Evolutionary conservation across 306 rosid genomes (phyloP).

Genomic region (Vigna nakashimae): DNA sequence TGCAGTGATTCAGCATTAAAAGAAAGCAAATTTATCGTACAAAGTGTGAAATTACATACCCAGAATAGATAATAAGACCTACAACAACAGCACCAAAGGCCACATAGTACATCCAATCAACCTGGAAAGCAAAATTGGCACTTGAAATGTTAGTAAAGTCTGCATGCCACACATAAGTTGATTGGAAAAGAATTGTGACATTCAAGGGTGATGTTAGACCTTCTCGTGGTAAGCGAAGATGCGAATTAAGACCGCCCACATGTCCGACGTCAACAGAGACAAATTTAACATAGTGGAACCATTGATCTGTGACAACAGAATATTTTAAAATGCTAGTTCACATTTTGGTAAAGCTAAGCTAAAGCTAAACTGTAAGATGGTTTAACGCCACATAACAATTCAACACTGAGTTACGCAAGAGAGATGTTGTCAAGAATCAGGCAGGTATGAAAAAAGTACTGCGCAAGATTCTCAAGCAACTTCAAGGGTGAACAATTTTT

Average conservation of each 20-base stretch:
- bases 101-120: conserved; percentile 82
- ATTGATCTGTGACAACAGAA: conserved; percentile 55
- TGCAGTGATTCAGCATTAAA: background rate
- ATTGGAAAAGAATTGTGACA: background rate
- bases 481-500: background rate
- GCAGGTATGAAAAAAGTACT: background rate
- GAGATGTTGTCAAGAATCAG: background rate
- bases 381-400: background rate
- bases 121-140: conserved; percentile 52
- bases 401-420: background rate
- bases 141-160: conserved; percentile 22
- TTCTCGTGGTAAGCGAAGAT: conserved; percentile 72
- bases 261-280: conserved; percentile 84
- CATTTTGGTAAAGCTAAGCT: background rate
- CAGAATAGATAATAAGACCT: conserved; percentile 78
- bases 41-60: conserved; percentile 54
- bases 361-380: background rate
- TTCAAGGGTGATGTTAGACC: conserved; percentile 48
- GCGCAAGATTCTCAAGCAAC: background rate
- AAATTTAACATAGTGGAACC: conserved; percentile 88
- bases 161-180: background rate
- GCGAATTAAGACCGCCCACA: conserved; percentile 89
- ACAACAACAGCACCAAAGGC: conserved; percentile 72
- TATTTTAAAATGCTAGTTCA: background rate
- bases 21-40: background rate